These are phyloP conservation scores for Colletotrichum musicola DNA, from an alignment of 2,329 filamentous ascomycete genomes.

Conservation along the genomic window DNA sequence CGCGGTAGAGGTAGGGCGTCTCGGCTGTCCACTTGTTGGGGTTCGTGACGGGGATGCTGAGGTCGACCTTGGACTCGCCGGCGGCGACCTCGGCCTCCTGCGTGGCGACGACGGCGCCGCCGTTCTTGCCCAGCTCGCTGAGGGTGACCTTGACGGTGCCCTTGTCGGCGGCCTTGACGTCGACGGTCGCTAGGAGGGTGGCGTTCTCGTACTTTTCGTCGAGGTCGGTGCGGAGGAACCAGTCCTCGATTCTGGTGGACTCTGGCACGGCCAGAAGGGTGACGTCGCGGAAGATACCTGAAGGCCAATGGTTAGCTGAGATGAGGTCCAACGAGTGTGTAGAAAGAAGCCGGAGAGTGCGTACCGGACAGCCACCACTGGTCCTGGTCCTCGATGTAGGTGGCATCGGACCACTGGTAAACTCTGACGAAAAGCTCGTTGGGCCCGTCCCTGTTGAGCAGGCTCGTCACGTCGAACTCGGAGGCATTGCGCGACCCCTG, in stretches of 20 bases:
- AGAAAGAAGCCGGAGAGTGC: constrained; percentile 31
- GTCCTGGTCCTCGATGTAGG: constrained; percentile 78
- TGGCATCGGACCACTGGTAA: constrained; percentile 77
- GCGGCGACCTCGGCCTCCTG: constrained; percentile 44
- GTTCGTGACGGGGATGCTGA: constrained; percentile 60
- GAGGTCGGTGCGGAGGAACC: constrained; percentile 67
- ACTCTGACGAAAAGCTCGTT: constrained; percentile 75
- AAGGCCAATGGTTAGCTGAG: not conserved
- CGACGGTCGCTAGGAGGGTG: constrained; percentile 62
- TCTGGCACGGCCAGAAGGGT: constrained; percentile 69
- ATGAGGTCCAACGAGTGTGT: too few species aligned
- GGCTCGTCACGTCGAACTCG: constrained; percentile 75
- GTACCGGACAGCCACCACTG: constrained; percentile 75
- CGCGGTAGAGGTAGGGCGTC: constrained; percentile 70
- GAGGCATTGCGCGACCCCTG: constrained; percentile 77
- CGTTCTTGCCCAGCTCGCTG: constrained; percentile 52
- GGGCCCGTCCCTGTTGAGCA: constrained; percentile 53
- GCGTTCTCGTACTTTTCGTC: constrained; percentile 65
- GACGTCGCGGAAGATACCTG: constrained; percentile 76
- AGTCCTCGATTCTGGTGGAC: constrained; percentile 66
- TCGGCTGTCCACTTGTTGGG: constrained; percentile 79
- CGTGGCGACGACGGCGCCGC: constrained; percentile 48
- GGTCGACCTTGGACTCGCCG: constrained; percentile 52
- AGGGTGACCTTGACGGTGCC: constrained; percentile 58
- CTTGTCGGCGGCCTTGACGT: constrained; percentile 51